A percentile compares a stretch with the other conserved stretches of the same genome.
Conservation (phyloP, 2,329 filamentous ascomycete species). For the Colletotrichum incanum region DNA sequence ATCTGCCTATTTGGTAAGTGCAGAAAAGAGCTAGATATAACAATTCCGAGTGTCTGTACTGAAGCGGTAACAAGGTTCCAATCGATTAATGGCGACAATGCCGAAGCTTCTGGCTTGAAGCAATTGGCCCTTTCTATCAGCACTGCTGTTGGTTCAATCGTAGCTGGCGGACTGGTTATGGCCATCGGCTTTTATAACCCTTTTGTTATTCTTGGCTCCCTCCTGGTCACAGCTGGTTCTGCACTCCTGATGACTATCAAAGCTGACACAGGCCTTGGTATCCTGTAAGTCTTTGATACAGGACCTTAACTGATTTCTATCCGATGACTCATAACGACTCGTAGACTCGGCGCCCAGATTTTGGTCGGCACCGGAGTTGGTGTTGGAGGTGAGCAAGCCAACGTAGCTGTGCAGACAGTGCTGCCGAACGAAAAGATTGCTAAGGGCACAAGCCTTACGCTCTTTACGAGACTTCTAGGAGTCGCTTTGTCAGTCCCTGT, state of each 20-base stretch:
- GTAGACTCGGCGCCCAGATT: slow-evolving; percentile 56
- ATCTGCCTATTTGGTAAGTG: slow-evolving; percentile 57
- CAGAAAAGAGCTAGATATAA: neutral
- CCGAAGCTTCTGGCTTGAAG: slow-evolving; percentile 57
- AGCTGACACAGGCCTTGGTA: neutral
- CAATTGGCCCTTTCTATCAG: slow-evolving; percentile 58
- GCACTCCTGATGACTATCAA: neutral
- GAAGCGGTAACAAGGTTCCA: slow-evolving; percentile 51
- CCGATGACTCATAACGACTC: neutral
- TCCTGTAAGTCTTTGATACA: neutral
- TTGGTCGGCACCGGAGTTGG: slow-evolving; percentile 61
- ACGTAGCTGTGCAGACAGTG: slow-evolving; percentile 63
- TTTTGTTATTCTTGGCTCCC: slow-evolving; percentile 53
- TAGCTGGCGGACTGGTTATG: slow-evolving; percentile 54
- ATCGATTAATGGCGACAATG: slow-evolving; percentile 56
- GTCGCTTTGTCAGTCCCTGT: slow-evolving; percentile 66
- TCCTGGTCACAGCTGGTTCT: slow-evolving; percentile 28
- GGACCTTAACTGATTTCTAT: neutral
- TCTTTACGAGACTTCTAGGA: slow-evolving; percentile 62
- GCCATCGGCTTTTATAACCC: slow-evolving; percentile 61
- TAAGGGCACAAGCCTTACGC: slow-evolving; percentile 60
- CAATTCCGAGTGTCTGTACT: neutral
- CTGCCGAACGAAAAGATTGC: slow-evolving; percentile 61
- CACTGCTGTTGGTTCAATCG: slow-evolving; percentile 53
- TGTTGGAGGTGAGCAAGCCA: slow-evolving; percentile 59